Evolutionary conservation across 2,329 filamentous ascomycete genomes (phyloP), one percentile per base, ranked within the genome.

Genomic region (Pseudocercospora cruenta): DNA sequence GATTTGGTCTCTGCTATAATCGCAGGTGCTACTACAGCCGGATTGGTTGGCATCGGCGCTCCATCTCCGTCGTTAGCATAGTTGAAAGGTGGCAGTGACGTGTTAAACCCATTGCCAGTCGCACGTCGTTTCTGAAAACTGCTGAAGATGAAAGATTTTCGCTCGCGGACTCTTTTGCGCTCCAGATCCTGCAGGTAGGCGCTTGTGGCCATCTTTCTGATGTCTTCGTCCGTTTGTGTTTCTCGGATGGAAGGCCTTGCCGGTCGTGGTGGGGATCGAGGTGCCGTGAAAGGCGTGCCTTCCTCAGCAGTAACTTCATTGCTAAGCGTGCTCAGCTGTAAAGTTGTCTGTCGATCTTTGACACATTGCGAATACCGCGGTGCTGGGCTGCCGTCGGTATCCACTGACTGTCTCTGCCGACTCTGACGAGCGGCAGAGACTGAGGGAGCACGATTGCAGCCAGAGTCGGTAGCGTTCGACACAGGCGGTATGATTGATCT

Each of bases 61-160:
- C 63, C 68, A 12, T 74, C 58, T 9, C 64, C 60, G 33, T 71
- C 66, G 43, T 71, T 47, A 21, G 72, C 72, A 58, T 73, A 71
- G 28, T 75, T 75, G 67, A 64, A 76, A 6, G 63, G 73, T 63
- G 64, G 74, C 45, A 68, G 68, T 24, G 65, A 69, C 36, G 55
- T 72, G 58, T 79, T 74, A 60, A 74, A 75, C n/a, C 60, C 64
- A 51, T 28, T 61, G 22, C 51, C 62, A 21, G 66, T 67, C 1
- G 65, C 64, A 2, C 61, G 78, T 21, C 80, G 76, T 65, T 81
- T 83, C 67, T 79, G 80, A 72, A 83, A 82, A 0, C 81, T 78
- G 4, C 76, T 78, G 6, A 82, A 68, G 47, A 82, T 79, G 62
- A 82, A 74, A 1, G 82, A 83, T 16, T 79, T 80, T 21, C 79